Base-by-base conservation (phyloP, 768 basidiomycete species). In the Tubosaeta sp. region DNA sequence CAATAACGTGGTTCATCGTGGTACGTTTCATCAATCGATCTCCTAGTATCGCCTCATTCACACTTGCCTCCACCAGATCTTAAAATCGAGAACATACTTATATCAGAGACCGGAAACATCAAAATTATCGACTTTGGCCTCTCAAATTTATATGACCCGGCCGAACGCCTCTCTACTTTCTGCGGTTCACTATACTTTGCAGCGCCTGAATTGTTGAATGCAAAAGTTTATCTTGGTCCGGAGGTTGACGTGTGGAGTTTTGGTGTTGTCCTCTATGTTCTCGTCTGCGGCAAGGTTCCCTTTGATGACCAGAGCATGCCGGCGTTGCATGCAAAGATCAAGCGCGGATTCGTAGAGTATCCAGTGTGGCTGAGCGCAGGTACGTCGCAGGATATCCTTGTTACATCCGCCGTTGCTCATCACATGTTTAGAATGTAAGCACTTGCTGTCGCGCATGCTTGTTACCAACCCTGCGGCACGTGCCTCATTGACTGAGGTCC, bases 281-380 rank as follows among this genome's bases (percentile, higher is more conserved):
- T 99, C 46, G 94, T 99, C 0, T 99, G 95, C 65, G 96, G 96
- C 43, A 97, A 96, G 71, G 96, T 99, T 3, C 95, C 96, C 0
- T 98, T 99, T 65, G 96, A 99, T 62, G 96, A 99, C 67, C 93
- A 98, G 70, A 94, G 88, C 66, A 99, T 98, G 96, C 95, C 96
- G 2, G 96, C 96, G 0, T 73, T 99, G 47, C 96, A 98, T 66
- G 96, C 96, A 22, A 99, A 98, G 74, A 99, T 99, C 71, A 99
- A 99, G 69, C 84, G 94, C 5, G 95, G 96, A 0, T 72, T 94
- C 35, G 94, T 97, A 29, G 96, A 99, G 63, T 98, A 98, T 63
- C 95, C 95, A 0, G 89, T 90, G 2, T 99, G 96, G 96, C 75
- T 98, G 14, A 94, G 89, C 59, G 82, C 88, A 56, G 93, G 92